These are phyloP conservation scores for Trametopsis cervina DNA, from an alignment of 768 basidiomycete genomes.

Conservation along the genomic window DNA sequence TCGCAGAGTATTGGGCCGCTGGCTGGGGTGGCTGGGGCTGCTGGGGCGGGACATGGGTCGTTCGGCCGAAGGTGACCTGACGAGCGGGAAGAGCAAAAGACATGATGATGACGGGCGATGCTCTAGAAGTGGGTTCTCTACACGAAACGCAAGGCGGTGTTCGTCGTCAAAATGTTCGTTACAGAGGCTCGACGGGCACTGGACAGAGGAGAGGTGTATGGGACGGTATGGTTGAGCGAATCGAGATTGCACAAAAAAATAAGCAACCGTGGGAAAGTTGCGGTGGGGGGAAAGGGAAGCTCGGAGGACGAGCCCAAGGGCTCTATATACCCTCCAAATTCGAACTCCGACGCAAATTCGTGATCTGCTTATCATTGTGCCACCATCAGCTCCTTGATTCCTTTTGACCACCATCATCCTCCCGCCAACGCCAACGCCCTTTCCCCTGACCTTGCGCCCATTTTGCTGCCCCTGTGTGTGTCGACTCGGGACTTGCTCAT, in stretches of 20 bases:
- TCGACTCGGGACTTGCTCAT: no score
- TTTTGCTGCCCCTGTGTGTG: no score
- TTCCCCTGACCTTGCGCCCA: no score
- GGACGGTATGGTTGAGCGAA: neutral
- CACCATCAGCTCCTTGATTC: constrained; percentile 13
- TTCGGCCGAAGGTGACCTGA: constrained; percentile 70
- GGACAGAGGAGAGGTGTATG: constrained; percentile 1
- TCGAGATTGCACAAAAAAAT: constrained; percentile 3
- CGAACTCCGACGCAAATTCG: constrained; percentile 12
- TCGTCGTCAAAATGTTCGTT: neutral
- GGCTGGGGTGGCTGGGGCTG: constrained; percentile 33
- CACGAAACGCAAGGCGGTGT: neutral
- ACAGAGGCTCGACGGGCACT: neutral
- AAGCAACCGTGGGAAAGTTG: constrained; percentile 14
- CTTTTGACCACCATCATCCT: constrained; percentile 11
- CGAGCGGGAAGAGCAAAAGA: constrained; percentile 70
- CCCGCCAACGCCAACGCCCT: no score
- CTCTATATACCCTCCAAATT: constrained; percentile 11
- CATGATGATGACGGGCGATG: constrained; percentile 23
- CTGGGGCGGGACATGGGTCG: constrained; percentile 32
- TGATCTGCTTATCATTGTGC: constrained; percentile 12
- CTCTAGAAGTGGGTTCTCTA: neutral
- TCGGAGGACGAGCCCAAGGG: neutral
- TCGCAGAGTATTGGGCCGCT: constrained; percentile 25
- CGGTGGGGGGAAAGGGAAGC: constrained; percentile 5